Evolutionary conservation across 1,284 basidiomycete species (phyloP).

Genomic region (Chondrostereum purpureum): DNA sequence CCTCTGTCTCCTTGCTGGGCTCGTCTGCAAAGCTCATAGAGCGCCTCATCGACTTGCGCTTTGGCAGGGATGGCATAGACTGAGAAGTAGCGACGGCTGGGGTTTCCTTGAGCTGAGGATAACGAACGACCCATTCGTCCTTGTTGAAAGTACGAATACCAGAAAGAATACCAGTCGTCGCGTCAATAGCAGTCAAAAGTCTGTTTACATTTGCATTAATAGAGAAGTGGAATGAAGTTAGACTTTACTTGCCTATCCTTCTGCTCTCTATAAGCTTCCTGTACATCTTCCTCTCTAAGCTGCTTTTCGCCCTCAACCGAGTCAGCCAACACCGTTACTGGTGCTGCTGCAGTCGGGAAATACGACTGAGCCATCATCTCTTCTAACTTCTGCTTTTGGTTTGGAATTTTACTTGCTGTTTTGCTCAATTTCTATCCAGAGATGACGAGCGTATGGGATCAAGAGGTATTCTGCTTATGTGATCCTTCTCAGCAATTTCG

Average conservation of each 20-base stretch:
- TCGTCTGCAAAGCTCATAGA: conserved; percentile 83
- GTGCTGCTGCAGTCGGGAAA: conserved; percentile 29
- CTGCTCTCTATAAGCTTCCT: conserved; percentile 66
- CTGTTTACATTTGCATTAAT: conserved; percentile 31
- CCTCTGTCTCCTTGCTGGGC: conserved; percentile 59
- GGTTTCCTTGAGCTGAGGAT: conserved; percentile 62
- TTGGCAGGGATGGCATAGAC: conserved; percentile 21
- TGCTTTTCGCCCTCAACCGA: conserved; percentile 32
- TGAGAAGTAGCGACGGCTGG: conserved; percentile 23
- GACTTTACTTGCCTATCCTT: conserved; percentile 53
- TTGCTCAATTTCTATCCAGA: too few species aligned
- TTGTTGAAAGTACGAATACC: conserved; percentile 81
- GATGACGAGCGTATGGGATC: too few species aligned
- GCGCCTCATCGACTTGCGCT: conserved; percentile 44
- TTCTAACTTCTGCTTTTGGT: background rate
- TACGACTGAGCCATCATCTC: conserved; percentile 38
- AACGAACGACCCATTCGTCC: conserved; percentile 81
- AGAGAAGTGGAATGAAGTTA: conserved; percentile 4
- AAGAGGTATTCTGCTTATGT: too few species aligned
- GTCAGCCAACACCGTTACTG: conserved; percentile 21
- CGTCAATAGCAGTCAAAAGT: conserved; percentile 69
- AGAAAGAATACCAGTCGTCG: conserved; percentile 62
- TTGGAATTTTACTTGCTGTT: too few species aligned
- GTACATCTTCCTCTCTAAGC: conserved; percentile 57
- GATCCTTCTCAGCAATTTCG: too few species aligned